Conservation (phyloP, 1,284 basidiomycete genomes). For the Phaffia rhodozyma region DNA sequence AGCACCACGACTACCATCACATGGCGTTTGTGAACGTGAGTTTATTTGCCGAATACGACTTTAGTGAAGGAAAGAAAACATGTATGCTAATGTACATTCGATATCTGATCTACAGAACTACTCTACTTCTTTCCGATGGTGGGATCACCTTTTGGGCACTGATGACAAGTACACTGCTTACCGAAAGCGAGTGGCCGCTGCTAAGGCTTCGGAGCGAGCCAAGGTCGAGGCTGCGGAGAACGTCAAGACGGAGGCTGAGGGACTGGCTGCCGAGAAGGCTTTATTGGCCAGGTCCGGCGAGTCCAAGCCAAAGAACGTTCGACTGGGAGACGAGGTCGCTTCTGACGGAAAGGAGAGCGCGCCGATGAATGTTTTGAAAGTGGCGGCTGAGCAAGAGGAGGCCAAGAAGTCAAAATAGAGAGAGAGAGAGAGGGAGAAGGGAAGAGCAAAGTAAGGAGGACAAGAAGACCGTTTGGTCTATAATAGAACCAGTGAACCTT, state of each 20-base stretch:
- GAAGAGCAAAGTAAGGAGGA: too few relatives aligned
- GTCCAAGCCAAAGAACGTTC: slow-evolving; percentile 4
- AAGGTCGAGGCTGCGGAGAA: slow-evolving; percentile 37
- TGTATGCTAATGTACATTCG: slow-evolving; percentile 1
- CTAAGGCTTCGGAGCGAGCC: slow-evolving; percentile 40
- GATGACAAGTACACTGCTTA: slow-evolving; percentile 73
- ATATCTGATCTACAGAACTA: slow-evolving; percentile 45
- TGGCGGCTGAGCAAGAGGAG: slow-evolving; percentile 9
- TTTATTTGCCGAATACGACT: neutral
- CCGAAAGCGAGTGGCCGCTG: slow-evolving; percentile 47
- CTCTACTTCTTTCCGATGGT: slow-evolving; percentile 86
- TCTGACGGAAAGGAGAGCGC: slow-evolving; percentile 5
- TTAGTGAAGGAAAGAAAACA: neutral
- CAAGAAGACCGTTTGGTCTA: too few relatives aligned
- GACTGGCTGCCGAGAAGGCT: slow-evolving; percentile 26
- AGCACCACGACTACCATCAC: slow-evolving; percentile 96
- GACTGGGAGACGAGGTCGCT: slow-evolving; percentile 10
- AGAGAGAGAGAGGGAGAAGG: too few relatives aligned
- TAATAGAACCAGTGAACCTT: too few relatives aligned
- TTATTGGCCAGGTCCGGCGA: slow-evolving; percentile 12
- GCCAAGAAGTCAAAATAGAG: slow-evolving; percentile 15
- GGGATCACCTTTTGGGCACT: slow-evolving; percentile 73
- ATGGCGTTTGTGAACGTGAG: slow-evolving; percentile 65
- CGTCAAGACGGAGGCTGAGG: slow-evolving; percentile 39
- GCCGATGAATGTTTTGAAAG: slow-evolving; percentile 8